A percentile compares a stretch with the other conserved stretches of the same genome.
Evolutionary conservation across 2,329 filamentous ascomycete genomes (phyloP).

Genomic region (Colletotrichum neosansevieriae): DNA sequence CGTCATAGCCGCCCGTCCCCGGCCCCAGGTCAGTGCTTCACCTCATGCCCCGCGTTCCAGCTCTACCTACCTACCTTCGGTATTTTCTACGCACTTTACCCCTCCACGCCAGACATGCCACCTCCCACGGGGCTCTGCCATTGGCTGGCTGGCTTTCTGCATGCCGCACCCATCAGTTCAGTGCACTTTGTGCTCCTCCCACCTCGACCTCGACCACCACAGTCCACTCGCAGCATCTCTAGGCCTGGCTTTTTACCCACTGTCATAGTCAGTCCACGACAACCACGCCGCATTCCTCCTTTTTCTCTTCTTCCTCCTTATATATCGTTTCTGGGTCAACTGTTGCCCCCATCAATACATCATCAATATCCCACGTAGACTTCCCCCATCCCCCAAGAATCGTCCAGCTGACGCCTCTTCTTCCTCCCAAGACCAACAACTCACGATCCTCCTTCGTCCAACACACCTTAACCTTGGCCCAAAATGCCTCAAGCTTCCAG

Average conservation of each 20-base stretch:
- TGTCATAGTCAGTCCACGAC: slow-evolving; percentile 30
- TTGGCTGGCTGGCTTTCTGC: slow-evolving; percentile 19
- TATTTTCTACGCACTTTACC: slow-evolving; percentile 32
- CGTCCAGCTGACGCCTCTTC: slow-evolving; percentile 13
- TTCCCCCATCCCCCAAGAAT: not conserved
- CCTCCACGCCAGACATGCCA: slow-evolving; percentile 39
- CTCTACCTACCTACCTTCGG: no score
- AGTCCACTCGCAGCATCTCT: no score
- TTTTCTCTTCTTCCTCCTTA: not conserved
- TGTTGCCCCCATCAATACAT: not conserved
- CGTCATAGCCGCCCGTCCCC: slow-evolving; percentile 11
- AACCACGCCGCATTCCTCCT: slow-evolving; percentile 4
- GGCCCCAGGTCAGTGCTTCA: slow-evolving; percentile 28
- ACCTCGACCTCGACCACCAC: slow-evolving; percentile 1
- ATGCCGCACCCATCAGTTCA: slow-evolving; percentile 18
- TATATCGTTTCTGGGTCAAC: slow-evolving; percentile 9
- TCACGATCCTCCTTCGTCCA: not conserved
- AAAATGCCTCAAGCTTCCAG: slow-evolving; percentile 86
- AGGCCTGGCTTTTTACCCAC: not conserved
- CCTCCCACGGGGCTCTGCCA: slow-evolving; percentile 14
- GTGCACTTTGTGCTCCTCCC: slow-evolving; percentile 18
- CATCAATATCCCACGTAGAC: not conserved
- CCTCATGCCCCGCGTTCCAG: slow-evolving; percentile 30
- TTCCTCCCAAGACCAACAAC: not conserved
- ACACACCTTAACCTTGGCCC: slow-evolving; percentile 25